Percentiles rank a stretch among this genome's conserved stretches.
These are phyloP conservation scores for Ambispora gerdemannii DNA, from an alignment of 192 early-diverging fungal genomes.

Conservation along the genomic window DNA sequence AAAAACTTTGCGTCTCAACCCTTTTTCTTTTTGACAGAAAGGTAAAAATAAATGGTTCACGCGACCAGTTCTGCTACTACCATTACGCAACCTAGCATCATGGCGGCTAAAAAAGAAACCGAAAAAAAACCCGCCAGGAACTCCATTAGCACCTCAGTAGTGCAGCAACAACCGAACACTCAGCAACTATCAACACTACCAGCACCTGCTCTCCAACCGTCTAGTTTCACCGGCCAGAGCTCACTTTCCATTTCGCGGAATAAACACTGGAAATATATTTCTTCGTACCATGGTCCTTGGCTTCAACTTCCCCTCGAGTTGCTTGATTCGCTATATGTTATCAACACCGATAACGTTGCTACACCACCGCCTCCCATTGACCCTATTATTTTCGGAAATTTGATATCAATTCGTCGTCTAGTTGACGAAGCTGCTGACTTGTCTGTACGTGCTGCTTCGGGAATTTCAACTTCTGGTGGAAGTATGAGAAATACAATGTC, in stretches of 20 bases:
- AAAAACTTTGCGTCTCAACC: no score
- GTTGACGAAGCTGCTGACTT: slow-evolving; percentile 24
- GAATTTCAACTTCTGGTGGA: slow-evolving; percentile 12
- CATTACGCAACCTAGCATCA: background rate
- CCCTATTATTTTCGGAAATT: slow-evolving; percentile 26
- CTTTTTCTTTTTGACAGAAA: no score
- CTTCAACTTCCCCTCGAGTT: slow-evolving; percentile 32
- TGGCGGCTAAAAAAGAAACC: slow-evolving; percentile 1
- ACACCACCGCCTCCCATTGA: slow-evolving; percentile 14
- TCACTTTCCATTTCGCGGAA: slow-evolving; percentile 25
- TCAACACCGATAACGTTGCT: slow-evolving; percentile 25
- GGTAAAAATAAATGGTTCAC: slow-evolving; percentile 23
- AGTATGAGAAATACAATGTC: slow-evolving; percentile 24
- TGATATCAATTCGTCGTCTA: slow-evolving; percentile 28
- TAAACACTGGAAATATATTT: slow-evolving; percentile 32
- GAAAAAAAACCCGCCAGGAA: slow-evolving; percentile 8
- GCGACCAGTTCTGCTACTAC: background rate
- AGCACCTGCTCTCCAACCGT: background rate
- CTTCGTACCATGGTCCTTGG: slow-evolving; percentile 31
- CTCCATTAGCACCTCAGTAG: background rate
- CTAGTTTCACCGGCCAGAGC: slow-evolving; percentile 7
- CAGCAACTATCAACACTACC: background rate
- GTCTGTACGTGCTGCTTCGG: slow-evolving; percentile 24
- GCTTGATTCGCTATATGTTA: slow-evolving; percentile 23
- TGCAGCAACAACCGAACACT: background rate